Percentiles rank a stretch among this genome's conserved stretches.
Conservation (phyloP, 148 eudicot genomes). For the Heliamphora exappendiculata region DNA sequence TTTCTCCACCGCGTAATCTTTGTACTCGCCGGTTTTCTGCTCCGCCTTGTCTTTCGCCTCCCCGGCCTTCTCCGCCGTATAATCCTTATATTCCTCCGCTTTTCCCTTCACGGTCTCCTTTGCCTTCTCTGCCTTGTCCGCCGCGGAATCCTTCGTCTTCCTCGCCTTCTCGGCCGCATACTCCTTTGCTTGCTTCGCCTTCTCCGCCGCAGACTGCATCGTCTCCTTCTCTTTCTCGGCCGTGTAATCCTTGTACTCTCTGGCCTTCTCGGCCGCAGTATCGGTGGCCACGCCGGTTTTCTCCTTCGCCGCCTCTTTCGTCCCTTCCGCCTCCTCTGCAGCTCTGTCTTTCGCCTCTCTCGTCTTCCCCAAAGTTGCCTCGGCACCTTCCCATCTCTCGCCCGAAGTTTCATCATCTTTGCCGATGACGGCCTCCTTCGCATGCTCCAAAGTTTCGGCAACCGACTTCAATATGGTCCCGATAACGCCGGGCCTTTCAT, state of each 20-base stretch:
- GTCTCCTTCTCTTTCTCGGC: conserved; percentile 22
- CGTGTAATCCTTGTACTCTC: conserved; percentile 9
- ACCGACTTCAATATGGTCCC: conserved; percentile 18
- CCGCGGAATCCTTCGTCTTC: conserved; percentile 13
- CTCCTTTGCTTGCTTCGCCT: conserved; percentile 25
- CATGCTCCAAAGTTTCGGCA: conserved; percentile 13
- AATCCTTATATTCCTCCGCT: conserved; percentile 17
- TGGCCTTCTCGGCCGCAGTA: conserved; percentile 13
- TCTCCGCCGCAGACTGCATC: conserved; percentile 1
- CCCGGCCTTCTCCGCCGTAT: conserved; percentile 18
- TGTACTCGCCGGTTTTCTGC: neutral
- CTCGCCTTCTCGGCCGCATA: conserved; percentile 21
- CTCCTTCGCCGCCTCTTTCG: conserved; percentile 17
- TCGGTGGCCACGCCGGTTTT: conserved; percentile 18
- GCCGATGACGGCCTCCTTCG: conserved; percentile 28
- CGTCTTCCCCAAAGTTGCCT: conserved; percentile 20
- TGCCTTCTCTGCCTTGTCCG: conserved; percentile 21
- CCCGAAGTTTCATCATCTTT: conserved; percentile 18
- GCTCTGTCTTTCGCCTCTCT: conserved; percentile 17
- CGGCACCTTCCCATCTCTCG: conserved; percentile 8
- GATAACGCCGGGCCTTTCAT: conserved; percentile 18
- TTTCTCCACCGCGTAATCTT: conserved; percentile 15
- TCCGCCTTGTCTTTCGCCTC: conserved; percentile 14
- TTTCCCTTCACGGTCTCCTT: conserved; percentile 14
- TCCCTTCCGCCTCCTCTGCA: conserved; percentile 14